phyloP scores from a whole-genome alignment of 1,284 basidiomycete genomes.

The Fomitopsis pinicola region DNA sequence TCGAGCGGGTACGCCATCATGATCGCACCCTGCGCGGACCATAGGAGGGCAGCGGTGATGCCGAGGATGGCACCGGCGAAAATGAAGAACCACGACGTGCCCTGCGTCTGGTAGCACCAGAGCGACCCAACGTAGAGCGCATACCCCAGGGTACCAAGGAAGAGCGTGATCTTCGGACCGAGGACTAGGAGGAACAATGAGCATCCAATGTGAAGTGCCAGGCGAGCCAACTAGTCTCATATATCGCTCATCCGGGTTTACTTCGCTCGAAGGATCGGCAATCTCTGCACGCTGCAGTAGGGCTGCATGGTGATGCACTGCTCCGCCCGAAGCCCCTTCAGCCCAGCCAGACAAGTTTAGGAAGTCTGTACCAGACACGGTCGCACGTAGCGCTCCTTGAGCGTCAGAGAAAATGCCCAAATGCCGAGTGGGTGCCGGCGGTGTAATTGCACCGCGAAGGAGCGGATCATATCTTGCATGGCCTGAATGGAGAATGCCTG shows the following conservation, averaged over 20 bases:
- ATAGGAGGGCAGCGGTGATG: conserved; percentile 55
- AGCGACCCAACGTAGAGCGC: conserved; percentile 45
- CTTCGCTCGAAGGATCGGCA: no score
- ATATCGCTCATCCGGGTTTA: no score
- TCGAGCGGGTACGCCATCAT: conserved; percentile 57
- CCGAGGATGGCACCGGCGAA: conserved; percentile 54
- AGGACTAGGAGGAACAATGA: conserved; percentile 27
- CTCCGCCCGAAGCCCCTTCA: no score
- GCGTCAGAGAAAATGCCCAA: no score
- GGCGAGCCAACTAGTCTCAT: background rate
- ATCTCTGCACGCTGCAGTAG: background rate
- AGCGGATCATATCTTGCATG: background rate
- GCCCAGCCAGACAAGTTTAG: no score
- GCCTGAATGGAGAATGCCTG: no score
- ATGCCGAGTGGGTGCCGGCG: conserved; percentile 8
- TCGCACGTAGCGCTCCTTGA: background rate
- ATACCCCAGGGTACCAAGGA: conserved; percentile 43
- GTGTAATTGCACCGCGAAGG: background rate
- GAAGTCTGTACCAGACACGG: background rate
- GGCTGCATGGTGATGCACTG: background rate
- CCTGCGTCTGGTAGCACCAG: conserved; percentile 36
- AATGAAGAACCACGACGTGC: conserved; percentile 42
- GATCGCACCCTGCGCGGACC: conserved; percentile 53
- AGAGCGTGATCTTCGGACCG: conserved; percentile 43
- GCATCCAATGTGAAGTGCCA: background rate